Evolutionary conservation across 1,284 basidiomycete species (phyloP), one percentile per base, ranked within the genome.

Genomic region (Spongispora temasekensis): DNA sequence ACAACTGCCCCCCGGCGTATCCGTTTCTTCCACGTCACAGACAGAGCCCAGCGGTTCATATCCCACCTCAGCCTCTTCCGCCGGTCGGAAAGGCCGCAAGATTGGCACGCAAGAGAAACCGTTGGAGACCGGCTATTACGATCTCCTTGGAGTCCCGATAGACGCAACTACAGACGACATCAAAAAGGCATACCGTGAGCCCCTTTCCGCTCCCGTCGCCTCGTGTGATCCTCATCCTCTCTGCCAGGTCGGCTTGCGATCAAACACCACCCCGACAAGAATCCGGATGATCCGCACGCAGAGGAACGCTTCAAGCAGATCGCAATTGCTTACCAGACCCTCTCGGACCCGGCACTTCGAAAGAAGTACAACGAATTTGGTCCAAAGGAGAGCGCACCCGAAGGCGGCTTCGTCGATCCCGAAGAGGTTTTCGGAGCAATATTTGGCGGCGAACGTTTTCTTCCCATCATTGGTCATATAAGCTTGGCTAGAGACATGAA

Each of bases 401-500:
- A 93, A 61, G 90, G 90, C 48, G 91, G 91, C 3, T 87, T 81
- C 60, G 83, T 87, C 35, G 85, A 87, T 67, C 84, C 84, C 0
- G 84, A 86, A 73, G 95, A 97, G 71, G 93, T 98, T 46, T 98
- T 99, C 75, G 89, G 92, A 2, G 91, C 91, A 27, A 93, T 98
- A 71, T 98, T 98, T 70, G 95, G 93, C 55, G 93, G 93, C 1
- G 92, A 94, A 51, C 79, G 89, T 17, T 95, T 95, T 73, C 76
- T 88, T 50, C 88, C 91, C 2, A 91, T 95, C 70, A 94, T 94
- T 66, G 91, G 92, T 12, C 83, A 88, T 57, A 90, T 94, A 67
- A 91, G 89, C 58, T 79, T 95, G 67, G 96, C 95, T 34, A 87
- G 87, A 68, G 97, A 99, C 70, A 98, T 99, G 97, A 99, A 99